Base-by-base conservation (phyloP, 2,329 filamentous ascomycete species). In the Aspergillus costaricaensis region DNA sequence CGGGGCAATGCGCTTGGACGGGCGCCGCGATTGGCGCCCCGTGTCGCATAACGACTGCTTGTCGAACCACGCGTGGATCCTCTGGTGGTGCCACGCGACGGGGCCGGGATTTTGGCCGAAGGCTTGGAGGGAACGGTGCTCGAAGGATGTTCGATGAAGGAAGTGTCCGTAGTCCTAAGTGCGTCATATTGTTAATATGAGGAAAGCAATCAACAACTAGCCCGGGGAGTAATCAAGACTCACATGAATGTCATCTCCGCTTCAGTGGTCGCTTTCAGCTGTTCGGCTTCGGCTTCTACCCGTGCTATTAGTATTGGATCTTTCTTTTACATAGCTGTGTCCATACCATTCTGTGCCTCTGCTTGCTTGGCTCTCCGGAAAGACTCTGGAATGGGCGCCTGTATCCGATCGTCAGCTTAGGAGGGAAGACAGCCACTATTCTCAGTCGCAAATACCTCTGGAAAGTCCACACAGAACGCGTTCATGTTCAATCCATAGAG, bases 401-500 rank as follows among this genome's bases (percentile, higher is more conserved):
- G 59, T 10, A 32, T 4, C 44, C 14, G 51, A 36, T 27, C 32
- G 36, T 67, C 17, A 66, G 57, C 36, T 44, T 57, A 19, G 44
- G n/a, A 41, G 49, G 8, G 7, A 52, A 44, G 32, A 17, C 21
- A 19, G 21, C 47, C 7, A 64, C 5, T 14, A 10, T 50, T 10
- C 6, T 17, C n/a, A 17, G 27, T 23, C 15, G 25, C 47, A 50
- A 27, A 55, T 79, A 92, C 92, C 86, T 99, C 95, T 0, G 92
- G 91, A 66, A 97, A 99, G 76, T 99, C 95, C 32, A 98, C 93
- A 75, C 94, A 98, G 75, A 98, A 99, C 1, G 95, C 95, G 76
- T 97, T 98, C 93, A 99, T 97, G 73, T 98, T 98, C 74, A 99
- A 77, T 2, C 95, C 95, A 70, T 98, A 99, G 49, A 99, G 79